Conservation (phyloP, 352 stramenopile species). For the Globisporangium paddicum region DNA sequence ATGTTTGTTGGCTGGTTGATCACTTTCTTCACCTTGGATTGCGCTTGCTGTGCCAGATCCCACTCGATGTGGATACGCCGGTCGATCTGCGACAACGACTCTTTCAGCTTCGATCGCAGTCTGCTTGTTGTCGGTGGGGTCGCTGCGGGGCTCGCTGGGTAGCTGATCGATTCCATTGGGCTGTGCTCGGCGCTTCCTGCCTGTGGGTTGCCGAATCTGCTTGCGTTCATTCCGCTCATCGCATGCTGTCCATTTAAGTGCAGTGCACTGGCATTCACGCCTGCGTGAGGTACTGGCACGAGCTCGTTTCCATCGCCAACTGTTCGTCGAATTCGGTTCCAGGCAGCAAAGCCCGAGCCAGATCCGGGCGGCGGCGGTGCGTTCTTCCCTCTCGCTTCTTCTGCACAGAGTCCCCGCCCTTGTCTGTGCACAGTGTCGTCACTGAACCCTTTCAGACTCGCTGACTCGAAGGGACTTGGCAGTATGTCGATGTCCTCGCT, state of each 20-base stretch:
- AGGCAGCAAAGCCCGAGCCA: conserved; percentile 35
- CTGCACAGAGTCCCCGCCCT: background rate
- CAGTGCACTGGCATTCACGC: background rate
- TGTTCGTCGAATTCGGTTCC: conserved; percentile 39
- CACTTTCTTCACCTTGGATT: conserved; percentile 23
- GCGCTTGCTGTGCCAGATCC: conserved; percentile 29
- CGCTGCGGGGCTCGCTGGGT: conserved; percentile 25
- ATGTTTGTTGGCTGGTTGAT: conserved; percentile 24
- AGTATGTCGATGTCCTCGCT: conserved; percentile 40
- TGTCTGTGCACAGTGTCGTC: conserved; percentile 6
- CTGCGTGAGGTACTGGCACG: conserved; percentile 27
- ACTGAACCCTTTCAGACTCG: background rate
- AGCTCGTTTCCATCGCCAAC: conserved; percentile 21
- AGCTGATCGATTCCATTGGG: conserved; percentile 18
- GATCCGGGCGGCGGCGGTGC: background rate
- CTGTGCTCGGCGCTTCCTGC: conserved; percentile 23
- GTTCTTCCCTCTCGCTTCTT: background rate
- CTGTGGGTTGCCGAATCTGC: conserved; percentile 32
- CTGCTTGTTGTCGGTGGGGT: conserved; percentile 24
- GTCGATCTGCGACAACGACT: conserved; percentile 54
- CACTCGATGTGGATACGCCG: conserved; percentile 41
- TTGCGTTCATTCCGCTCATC: conserved; percentile 11
- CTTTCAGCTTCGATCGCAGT: conserved; percentile 60
- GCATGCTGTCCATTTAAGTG: background rate
- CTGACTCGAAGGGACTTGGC: conserved; percentile 4